These are phyloP conservation scores for Ceratocystis ficicola DNA, from an alignment of 2,329 filamentous ascomycete genomes.

Conservation along the genomic window DNA sequence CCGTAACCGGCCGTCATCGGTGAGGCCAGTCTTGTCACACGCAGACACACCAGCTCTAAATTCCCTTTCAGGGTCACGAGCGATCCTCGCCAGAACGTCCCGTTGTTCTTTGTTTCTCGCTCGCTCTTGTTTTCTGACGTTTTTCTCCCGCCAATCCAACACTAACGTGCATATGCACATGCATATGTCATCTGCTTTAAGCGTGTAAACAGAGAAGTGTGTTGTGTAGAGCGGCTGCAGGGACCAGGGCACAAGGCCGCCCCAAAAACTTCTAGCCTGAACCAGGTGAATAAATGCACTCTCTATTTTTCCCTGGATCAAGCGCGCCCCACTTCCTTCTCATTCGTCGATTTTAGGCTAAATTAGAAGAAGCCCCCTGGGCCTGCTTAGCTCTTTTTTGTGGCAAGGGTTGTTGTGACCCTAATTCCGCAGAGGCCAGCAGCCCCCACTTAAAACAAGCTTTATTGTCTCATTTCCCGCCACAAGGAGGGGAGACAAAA, in stretches of 20 bases:
- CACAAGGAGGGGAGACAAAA: no score
- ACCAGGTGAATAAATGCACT: background rate
- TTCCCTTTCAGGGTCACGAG: background rate
- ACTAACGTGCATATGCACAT: slow-evolving; percentile 1
- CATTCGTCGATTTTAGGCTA: background rate
- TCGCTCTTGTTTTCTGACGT: background rate
- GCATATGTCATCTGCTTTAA: background rate
- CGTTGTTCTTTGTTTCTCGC: background rate
- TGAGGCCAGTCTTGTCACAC: background rate
- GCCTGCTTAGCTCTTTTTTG: background rate
- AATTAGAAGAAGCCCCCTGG: background rate
- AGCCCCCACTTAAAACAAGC: background rate
- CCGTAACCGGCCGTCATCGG: background rate
- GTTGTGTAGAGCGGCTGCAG: background rate
- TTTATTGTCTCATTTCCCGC: slow-evolving; percentile 1
- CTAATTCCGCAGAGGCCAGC: background rate
- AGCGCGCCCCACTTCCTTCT: background rate
- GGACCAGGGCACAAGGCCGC: slow-evolving; percentile 1
- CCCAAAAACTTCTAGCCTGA: background rate
- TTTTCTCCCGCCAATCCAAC: background rate
- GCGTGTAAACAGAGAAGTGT: background rate
- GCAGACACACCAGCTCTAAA: background rate
- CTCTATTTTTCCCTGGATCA: background rate
- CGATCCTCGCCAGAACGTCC: background rate
- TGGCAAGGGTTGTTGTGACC: background rate